These are phyloP conservation scores for Fusarium sp. DNA, from an alignment of 2,329 filamentous ascomycete species.

Conservation along the genomic window DNA sequence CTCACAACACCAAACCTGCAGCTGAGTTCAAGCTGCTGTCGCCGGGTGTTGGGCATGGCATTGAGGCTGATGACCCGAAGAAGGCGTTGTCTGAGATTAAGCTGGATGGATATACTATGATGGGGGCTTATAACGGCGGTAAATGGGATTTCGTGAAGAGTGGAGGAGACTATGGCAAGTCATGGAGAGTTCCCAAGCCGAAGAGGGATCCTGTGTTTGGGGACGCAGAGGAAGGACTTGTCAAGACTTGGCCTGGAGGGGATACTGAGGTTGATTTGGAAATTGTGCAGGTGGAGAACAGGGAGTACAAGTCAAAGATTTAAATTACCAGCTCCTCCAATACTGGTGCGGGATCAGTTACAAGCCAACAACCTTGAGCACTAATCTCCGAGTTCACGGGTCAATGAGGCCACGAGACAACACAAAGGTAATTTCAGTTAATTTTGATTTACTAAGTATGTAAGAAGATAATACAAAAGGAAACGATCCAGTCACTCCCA, in stretches of 20 bases:
- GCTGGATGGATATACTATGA: slow-evolving; percentile 44
- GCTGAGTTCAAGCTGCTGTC: slow-evolving; percentile 49
- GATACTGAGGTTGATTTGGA: neutral
- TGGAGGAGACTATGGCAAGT: slow-evolving; percentile 32
- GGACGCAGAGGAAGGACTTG: neutral
- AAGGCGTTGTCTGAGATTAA: slow-evolving; percentile 49
- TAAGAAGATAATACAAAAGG: neutral
- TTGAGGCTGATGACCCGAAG: slow-evolving; percentile 48
- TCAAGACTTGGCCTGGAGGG: slow-evolving; percentile 25
- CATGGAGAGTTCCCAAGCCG: slow-evolving; percentile 34
- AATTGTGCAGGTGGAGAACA: slow-evolving; percentile 4
- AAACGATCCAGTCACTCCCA: neutral
- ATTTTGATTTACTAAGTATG: neutral
- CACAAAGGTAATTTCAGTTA: rapidly evolving
- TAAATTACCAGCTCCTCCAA: neutral
- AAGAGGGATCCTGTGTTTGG: slow-evolving; percentile 33
- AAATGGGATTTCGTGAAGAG: slow-evolving; percentile 34
- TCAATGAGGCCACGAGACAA: no score
- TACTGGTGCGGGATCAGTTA: rapidly evolving
- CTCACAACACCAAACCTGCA: slow-evolving; percentile 52
- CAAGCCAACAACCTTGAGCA: neutral
- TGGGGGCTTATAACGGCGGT: slow-evolving; percentile 59
- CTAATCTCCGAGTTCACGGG: no score
- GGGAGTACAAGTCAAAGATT: neutral
- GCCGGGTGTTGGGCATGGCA: slow-evolving; percentile 53